Percentiles rank a stretch among this genome's conserved stretches.
Conservation (phyloP, 768 basidiomycete species). For the Dioszegia crocea region DNA sequence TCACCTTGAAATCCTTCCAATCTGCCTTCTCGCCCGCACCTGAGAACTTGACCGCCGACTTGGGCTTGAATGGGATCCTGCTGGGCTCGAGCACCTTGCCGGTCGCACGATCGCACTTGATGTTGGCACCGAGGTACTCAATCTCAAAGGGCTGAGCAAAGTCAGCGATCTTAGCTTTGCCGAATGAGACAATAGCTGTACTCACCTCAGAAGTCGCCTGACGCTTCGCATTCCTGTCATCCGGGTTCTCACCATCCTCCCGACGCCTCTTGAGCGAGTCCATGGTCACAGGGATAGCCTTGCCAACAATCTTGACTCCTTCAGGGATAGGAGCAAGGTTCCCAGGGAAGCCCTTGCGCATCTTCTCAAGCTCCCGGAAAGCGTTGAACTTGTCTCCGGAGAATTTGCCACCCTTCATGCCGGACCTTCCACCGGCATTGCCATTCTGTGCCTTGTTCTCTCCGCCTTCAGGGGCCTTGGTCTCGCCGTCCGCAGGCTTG, state of each 20-base stretch:
- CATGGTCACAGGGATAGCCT: slow-evolving; percentile 10
- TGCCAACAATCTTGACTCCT: slow-evolving; percentile 32
- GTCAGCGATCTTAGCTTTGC: too few species aligned
- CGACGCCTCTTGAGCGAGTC: slow-evolving; percentile 20
- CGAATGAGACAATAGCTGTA: too few species aligned
- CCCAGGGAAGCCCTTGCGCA: slow-evolving; percentile 31
- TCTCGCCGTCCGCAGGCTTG: background rate
- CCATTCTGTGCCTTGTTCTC: background rate
- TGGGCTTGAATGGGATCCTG: slow-evolving; percentile 34
- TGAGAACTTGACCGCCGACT: slow-evolving; percentile 45
- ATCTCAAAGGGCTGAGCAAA: slow-evolving; percentile 25
- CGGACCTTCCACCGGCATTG: background rate
- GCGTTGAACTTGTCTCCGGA: slow-evolving; percentile 47
- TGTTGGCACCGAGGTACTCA: slow-evolving; percentile 42
- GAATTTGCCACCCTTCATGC: background rate
- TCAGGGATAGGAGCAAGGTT: slow-evolving; percentile 33
- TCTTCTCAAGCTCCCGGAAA: slow-evolving; percentile 47
- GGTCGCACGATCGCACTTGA: slow-evolving; percentile 39
- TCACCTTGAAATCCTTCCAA: slow-evolving; percentile 51
- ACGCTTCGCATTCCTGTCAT: slow-evolving; percentile 27
- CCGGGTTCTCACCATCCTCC: slow-evolving; percentile 42
- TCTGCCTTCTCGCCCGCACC: slow-evolving; percentile 44
- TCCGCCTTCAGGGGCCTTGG: background rate
- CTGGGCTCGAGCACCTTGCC: slow-evolving; percentile 39
- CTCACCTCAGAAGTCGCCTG: slow-evolving; percentile 17